Evolutionary conservation across 192 early-diverging fungal genomes (phyloP), one percentile per base, ranked within the genome.

Genomic region (Anaeromyces robustus): DNA sequence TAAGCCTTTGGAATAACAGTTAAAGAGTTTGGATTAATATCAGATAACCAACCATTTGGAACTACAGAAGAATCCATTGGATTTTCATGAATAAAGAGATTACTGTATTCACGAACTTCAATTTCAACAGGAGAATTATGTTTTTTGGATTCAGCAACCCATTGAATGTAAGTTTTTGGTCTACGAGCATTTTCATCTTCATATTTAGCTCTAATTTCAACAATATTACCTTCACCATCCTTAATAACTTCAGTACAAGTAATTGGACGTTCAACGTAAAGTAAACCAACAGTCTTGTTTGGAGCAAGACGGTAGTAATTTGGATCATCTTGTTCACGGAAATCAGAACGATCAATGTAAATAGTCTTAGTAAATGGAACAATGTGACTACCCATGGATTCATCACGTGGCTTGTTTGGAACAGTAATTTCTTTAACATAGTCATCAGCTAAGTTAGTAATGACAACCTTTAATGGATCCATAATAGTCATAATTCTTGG

Each of bases 161-260:
- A 99, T 85, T 99, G 98, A 87, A 99, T 98, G 86, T 93, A 99
- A 4, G 98, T 93, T 90, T 97, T 99, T 79, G 98, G 96, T 87
- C 95, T 94, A 79, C 86, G 82, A 29, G 81, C 79, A 82, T 85
- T 89, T 83, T 89, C 88, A 83, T 92, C 91, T 80, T 97, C 94
- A 83, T 95, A 96, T 41, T 87, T 87, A 79, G 93, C 96, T 52
- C 91, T 86, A 31, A 99, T 82, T 85, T 97, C 94, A 29, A 89
- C 85, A 80, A 99, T 87, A 80, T 94, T 92, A 77, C 98, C 98
- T 39, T 34, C 80, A 11, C 86, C 86, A 85, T 95, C 92, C 84
- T 92, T 93, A 29, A 93, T 88, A 16, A 95, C 91, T 26, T 89
- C 91, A 12, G 89, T 90, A 84, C 94, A 96, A 9, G 92, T 94